phyloP scores from a whole-genome alignment of 495 filamentous ascomycete species.

The Aspergillus conjunctus region DNA sequence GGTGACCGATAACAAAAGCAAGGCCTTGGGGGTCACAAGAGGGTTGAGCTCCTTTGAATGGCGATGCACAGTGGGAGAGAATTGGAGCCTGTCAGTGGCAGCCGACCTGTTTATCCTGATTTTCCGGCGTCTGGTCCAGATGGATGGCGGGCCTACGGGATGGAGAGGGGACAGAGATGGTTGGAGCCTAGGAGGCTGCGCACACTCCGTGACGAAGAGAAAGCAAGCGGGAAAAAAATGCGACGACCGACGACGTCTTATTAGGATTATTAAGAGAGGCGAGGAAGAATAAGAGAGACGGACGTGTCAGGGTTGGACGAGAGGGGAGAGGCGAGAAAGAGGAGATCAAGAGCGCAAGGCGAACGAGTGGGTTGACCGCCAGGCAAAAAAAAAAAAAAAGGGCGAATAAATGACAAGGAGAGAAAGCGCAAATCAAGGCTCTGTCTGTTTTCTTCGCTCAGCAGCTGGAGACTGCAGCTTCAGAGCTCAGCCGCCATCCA shows the following conservation, averaged over 20 bases:
- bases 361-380: slow-evolving; percentile 21
- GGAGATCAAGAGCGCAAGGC: slow-evolving; percentile 15
- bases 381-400: slow-evolving; percentile 14
- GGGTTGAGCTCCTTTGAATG: slow-evolving; percentile 12
- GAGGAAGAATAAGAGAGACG: slow-evolving; percentile 10
- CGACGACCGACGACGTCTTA: neutral
- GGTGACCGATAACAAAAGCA: slow-evolving; percentile 7
- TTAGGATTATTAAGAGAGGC: neutral
- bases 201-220: neutral
- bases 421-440: slow-evolving; percentile 15
- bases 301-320: slow-evolving; percentile 9
- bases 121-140: slow-evolving; percentile 17
- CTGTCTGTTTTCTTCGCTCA: neutral
- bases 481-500: slow-evolving; percentile 2
- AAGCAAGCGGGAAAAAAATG: slow-evolving; percentile 12
- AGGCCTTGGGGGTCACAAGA: slow-evolving; percentile 10
- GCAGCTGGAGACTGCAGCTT: neutral
- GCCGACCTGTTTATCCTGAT: slow-evolving; percentile 13
- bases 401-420: neutral
- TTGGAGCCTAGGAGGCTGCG: slow-evolving; percentile 10
- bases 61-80: slow-evolving; percentile 7
- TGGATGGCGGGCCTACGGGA: slow-evolving; percentile 12
- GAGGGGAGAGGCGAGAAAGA: slow-evolving; percentile 20
- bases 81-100: neutral
- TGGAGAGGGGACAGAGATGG: slow-evolving; percentile 7